These are phyloP conservation scores for Dactylonectria estremocensis DNA, from an alignment of 2,329 filamentous ascomycete species.

Conservation along the genomic window DNA sequence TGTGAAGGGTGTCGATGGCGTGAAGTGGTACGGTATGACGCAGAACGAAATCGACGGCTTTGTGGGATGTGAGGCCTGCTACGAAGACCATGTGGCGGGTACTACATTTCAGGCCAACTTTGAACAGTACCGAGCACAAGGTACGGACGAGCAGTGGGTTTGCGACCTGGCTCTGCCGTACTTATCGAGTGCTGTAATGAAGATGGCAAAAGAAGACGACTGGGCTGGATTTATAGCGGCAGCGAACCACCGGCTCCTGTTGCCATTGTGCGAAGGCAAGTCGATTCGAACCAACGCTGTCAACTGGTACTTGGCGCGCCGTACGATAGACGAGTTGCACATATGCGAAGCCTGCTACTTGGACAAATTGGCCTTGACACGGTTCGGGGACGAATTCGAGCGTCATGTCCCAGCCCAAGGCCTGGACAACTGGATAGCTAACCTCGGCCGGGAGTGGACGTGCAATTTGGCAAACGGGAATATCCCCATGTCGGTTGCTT, in stretches of 20 bases:
- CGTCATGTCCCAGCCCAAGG: slow-evolving; percentile 32
- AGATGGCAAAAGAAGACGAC: slow-evolving; percentile 42
- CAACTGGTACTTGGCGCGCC: slow-evolving; percentile 48
- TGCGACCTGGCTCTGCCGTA: slow-evolving; percentile 52
- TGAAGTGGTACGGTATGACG: slow-evolving; percentile 53
- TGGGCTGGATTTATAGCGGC: slow-evolving; percentile 51
- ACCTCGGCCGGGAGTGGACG: slow-evolving; percentile 39
- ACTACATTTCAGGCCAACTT: slow-evolving; percentile 52
- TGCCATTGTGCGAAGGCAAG: slow-evolving; percentile 51
- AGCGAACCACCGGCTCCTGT: slow-evolving; percentile 39
- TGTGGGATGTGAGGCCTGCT: slow-evolving; percentile 58
- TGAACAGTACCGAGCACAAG: slow-evolving; percentile 44
- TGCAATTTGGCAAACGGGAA: slow-evolving; percentile 46
- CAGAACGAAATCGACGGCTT: slow-evolving; percentile 51
- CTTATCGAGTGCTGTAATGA: slow-evolving; percentile 36
- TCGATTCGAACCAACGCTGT: slow-evolving; percentile 39
- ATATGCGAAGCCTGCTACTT: slow-evolving; percentile 56
- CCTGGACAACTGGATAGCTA: slow-evolving; percentile 44
- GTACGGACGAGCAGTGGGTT: slow-evolving; percentile 49
- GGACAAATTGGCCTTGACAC: slow-evolving; percentile 51
- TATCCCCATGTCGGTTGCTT: slow-evolving; percentile 45
- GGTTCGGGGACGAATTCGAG: slow-evolving; percentile 49
- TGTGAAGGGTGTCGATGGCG: slow-evolving; percentile 40
- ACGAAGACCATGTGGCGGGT: slow-evolving; percentile 51
- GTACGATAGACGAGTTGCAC: slow-evolving; percentile 44